Evolutionary conservation across 441 rosid genomes (phyloP), one percentile per base, ranked within the genome.

Genomic region (Populus hybrid): DNA sequence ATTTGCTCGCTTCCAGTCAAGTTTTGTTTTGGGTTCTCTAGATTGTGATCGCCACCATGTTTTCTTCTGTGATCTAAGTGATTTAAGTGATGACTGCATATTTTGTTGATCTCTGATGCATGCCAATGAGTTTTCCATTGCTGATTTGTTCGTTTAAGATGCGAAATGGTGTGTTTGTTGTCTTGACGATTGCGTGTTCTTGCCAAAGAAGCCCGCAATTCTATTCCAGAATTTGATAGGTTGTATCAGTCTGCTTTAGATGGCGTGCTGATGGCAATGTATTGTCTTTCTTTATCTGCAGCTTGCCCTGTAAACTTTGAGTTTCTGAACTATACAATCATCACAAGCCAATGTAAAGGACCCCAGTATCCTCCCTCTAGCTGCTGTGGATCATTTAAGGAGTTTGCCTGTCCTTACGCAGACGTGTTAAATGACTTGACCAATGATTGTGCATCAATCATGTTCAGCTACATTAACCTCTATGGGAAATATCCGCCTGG

Each of bases 391-490:
- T 83, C 97, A 24, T 89, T 95, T 42, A 90, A 89, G 86, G 92
- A 91, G 20, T 89, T 95, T 75, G 93, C 97, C 61, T 93, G 98
- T 76, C 97, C 97, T 16, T 95, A 86, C 61, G 78, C n/a, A 1
- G 89, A 79, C 6, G 76, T 88, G 71, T 59, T 93, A 68, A 95
- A 88, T 54, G 90, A 95, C 84, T 73, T 88, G 86, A 83, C 85
- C 2, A 93, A 83, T 10, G 92, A 90, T 4, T 93, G 98, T 34
- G 89, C 97, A 20, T 81, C 90, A 11, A 87, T 85, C 69, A 88
- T 95, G 96, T 95, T 95, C 82, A 93, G 95, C 87, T 95, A 95
- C 91, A 89, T 95, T 65, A 90, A 90, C 83, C 85, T 89, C 57
- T 84, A 90, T 9, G 98, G 98, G 8, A 89, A 87, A 63, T 93